Evolutionary conservation across 805 yeast species (phyloP).

Genomic region (Ogataea minuta): DNA sequence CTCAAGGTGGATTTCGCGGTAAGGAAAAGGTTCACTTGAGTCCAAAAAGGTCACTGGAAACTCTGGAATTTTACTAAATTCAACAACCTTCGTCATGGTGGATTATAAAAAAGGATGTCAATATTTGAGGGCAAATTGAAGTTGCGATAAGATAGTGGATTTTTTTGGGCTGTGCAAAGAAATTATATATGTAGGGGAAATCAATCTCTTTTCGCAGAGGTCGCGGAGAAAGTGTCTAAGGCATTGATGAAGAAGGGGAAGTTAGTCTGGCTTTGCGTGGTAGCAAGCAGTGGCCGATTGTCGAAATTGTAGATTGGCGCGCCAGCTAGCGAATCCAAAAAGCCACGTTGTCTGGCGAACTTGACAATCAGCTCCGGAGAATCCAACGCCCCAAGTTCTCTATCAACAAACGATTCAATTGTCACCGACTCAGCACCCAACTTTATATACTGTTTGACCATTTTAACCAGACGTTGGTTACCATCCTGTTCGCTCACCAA

Average conservation of each 20-base stretch:
- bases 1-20: constrained; percentile 6
- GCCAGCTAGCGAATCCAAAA: constrained; percentile 19
- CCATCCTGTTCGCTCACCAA: constrained; percentile 14
- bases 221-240: constrained; percentile 9
- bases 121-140: constrained; percentile 7
- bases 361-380: constrained; percentile 23
- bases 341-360: constrained; percentile 15
- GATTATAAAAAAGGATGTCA: background rate
- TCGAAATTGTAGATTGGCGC: constrained; percentile 20
- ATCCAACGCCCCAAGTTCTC: constrained; percentile 13
- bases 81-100: constrained; percentile 1
- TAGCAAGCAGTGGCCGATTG: constrained; percentile 12
- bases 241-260: constrained; percentile 19
- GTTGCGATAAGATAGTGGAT: constrained; percentile 6
- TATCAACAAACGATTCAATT: constrained; percentile 13
- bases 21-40: constrained; percentile 8
- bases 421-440: constrained; percentile 1
- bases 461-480: constrained; percentile 2
- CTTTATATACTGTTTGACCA: constrained; percentile 5
- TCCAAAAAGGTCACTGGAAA: background rate
- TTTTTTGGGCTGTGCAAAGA: constrained; percentile 8
- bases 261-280: constrained; percentile 8
- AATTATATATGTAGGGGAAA: background rate
- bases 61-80: background rate
- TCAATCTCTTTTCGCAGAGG: constrained; percentile 3